A percentile compares a stretch with the other conserved stretches of the same genome.
phyloP scores from a whole-genome alignment of 176 grass and related monocot species.

The Triticum dicoccoides region DNA sequence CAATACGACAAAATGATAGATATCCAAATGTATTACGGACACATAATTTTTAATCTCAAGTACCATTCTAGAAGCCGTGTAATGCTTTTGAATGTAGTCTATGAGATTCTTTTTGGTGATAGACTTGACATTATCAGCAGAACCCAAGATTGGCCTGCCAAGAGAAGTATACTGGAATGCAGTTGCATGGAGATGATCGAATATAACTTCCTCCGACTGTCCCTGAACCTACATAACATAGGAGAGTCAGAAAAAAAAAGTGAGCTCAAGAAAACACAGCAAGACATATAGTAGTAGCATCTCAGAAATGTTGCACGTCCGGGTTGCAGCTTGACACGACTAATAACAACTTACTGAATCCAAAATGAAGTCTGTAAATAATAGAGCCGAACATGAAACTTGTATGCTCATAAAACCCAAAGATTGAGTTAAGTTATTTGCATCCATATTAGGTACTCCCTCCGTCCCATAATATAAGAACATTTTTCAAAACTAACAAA shows the following conservation, averaged over 20 bases:
- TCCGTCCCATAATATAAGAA: too few relatives aligned
- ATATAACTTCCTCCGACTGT: conserved; percentile 91
- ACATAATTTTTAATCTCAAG: conserved; percentile 23
- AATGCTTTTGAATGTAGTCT: conserved; percentile 89
- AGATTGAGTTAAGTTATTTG: not conserved
- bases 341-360: not conserved
- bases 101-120: conserved; percentile 76
- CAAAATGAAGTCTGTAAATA: not conserved
- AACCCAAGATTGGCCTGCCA: conserved; percentile 83
- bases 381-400: not conserved
- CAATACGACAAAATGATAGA: not conserved
- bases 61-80: conserved; percentile 96
- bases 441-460: not conserved
- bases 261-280: not conserved
- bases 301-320: not conserved
- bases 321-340: not conserved
- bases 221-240: conserved; percentile 65
- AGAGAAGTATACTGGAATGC: conserved; percentile 97
- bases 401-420: not conserved
- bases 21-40: not conserved
- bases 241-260: conserved; percentile 16
- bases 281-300: not conserved
- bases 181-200: conserved; percentile 97
- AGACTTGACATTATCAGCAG: conserved; percentile 73
- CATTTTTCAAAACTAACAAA: too few relatives aligned